Evolutionary conservation across 2,329 filamentous ascomycete species (phyloP), one percentile per base, ranked within the genome.

Genomic region (Stemphylium beticola): DNA sequence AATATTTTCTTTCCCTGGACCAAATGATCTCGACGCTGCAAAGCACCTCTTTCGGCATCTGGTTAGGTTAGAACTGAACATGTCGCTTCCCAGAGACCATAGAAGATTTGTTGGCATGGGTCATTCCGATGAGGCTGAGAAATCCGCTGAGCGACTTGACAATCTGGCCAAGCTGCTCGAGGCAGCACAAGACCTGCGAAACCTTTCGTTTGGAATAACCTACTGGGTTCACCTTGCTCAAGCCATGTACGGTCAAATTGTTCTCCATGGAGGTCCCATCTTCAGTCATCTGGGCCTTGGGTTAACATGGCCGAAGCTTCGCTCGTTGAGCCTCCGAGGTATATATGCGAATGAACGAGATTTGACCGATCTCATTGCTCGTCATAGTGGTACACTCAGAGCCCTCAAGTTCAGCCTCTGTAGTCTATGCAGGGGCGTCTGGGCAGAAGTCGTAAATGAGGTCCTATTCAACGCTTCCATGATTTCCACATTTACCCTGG

Each of bases 401-500:
- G 51, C 54, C 4, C 18, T 68, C 3, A 37, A 24, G 1, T 62
- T 71, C 34, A 43, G 39, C 2, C 31, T 46, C 12, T 69, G 53
- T 40, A 60, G 55, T 37, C 50, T 73, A 2, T 29, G 41, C 6
- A 31, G 45, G 8, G 69, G 69, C 9, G 9, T 33, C 2, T 73
- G 71, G 69, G 59, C 62, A 7, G 62, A 68, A 11, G 15, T 73
- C 18, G 67, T 71, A 1, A 64, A 71, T 22, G 60, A 71, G 18
- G 60, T 71, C 4, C 34, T 71, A 4, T 61, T 60, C 18, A 55
- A 50, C 15, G 47, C 46, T 15, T 60, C 68, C 1, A 48, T 39
- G 7, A 62, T 71, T 4, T 9, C 24, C 2, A 39, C 42, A 1
- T 73, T 72, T 34, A 29, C 34, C 1, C 44, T 73, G 18, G 38